Evolutionary conservation across 345 rosid species (phyloP).

Genomic region (Gossypium ekmanianum): DNA sequence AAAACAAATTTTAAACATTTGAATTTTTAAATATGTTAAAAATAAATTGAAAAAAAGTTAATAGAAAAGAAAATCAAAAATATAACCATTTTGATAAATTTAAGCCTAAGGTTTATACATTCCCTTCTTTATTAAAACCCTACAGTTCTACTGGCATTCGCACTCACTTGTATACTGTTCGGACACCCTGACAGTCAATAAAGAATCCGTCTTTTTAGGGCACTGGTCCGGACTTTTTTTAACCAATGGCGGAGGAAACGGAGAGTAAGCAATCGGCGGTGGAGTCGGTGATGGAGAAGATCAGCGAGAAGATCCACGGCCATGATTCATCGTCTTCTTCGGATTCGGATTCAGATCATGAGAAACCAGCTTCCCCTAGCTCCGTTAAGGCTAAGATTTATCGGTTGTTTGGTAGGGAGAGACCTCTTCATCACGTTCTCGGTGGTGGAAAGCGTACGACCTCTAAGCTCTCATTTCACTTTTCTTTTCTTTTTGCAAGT

Average conservation of each 20-base stretch:
- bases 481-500: neutral
- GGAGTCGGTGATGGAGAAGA: constrained; percentile 44
- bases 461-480: constrained; percentile 1
- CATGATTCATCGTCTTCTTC: constrained; percentile 59
- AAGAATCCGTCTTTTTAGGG: neutral
- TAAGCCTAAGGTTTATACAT: neutral
- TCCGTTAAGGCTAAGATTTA: constrained; percentile 58
- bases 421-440: constrained; percentile 64
- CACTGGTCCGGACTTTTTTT: neutral
- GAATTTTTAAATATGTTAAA: too few species aligned
- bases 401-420: constrained; percentile 79
- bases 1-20: too few species aligned
- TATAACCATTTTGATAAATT: too few species aligned
- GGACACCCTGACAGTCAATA: neutral
- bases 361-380: constrained; percentile 43
- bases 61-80: too few species aligned
- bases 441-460: constrained; percentile 83
- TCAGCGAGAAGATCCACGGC: constrained; percentile 42
- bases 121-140: neutral
- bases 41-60: too few species aligned
- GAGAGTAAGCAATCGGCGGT: constrained; percentile 32
- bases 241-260: constrained; percentile 40
- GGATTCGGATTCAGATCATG: constrained; percentile 55
- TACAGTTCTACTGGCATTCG: neutral
- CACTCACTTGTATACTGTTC: neutral